Evolutionary conservation across 257 asterid species (phyloP).

Genomic region (Nicotiana tabacum): DNA sequence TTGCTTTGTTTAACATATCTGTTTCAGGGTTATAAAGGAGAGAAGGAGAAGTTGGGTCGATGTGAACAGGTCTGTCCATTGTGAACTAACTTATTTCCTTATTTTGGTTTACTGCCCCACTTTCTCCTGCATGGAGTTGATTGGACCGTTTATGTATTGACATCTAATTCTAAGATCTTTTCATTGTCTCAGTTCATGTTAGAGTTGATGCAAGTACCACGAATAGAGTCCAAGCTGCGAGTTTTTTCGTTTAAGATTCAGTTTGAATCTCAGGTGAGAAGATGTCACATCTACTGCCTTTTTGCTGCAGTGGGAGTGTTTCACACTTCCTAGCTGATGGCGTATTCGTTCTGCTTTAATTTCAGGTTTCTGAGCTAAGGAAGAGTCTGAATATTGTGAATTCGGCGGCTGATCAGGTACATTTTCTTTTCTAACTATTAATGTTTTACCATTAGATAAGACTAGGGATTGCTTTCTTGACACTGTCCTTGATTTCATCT

Average conservation of each 20-base stretch:
- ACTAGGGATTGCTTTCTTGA: conserved; percentile 16
- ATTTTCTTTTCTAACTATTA: conserved; percentile 15
- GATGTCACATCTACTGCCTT: conserved; percentile 12
- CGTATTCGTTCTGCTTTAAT: conserved; percentile 14
- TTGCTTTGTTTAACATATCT: background rate
- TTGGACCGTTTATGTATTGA: background rate
- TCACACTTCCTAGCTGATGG: background rate
- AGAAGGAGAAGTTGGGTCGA: conserved; percentile 72
- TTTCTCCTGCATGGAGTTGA: background rate
- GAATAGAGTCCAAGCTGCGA: conserved; percentile 75
- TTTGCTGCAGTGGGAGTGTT: background rate
- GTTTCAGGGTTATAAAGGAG: conserved; percentile 86
- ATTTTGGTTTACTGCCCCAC: background rate
- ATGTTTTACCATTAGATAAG: background rate
- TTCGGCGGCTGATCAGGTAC: conserved; percentile 91
- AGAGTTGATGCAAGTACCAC: conserved; percentile 97
- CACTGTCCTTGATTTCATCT: conserved; percentile 5
- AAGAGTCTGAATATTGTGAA: conserved; percentile 61
- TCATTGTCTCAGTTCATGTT: conserved; percentile 62
- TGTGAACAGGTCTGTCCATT: conserved; percentile 76
- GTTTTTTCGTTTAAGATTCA: conserved; percentile 88
- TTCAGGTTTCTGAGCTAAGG: conserved; percentile 82
- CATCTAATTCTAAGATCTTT: background rate
- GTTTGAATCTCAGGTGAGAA: conserved; percentile 70
- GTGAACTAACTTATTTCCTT: conserved; percentile 8